A percentile compares a stretch with the other conserved stretches of the same genome.
Evolutionary conservation across 2,329 filamentous ascomycete genomes (phyloP).

Genomic region (Monosporascus cannonballus): DNA sequence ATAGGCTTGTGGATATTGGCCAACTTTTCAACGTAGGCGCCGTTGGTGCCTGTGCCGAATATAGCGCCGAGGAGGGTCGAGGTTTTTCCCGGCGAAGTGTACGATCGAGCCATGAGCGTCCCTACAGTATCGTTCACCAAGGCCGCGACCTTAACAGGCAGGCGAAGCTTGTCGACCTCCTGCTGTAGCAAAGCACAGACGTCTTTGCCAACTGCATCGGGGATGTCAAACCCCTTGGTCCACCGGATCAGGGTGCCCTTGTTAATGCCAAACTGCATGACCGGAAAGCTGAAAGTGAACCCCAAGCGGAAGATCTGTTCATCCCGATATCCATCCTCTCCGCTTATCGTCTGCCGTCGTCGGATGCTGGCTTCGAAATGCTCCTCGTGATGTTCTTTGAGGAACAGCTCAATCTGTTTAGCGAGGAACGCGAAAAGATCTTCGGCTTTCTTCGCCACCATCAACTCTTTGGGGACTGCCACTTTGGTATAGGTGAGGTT

Average conservation of each 20-base stretch:
- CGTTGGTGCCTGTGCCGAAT: conserved; percentile 96
- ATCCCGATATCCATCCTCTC: conserved; percentile 54
- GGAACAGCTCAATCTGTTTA: conserved; percentile 83
- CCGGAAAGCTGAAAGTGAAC: conserved; percentile 98
- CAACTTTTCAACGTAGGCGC: conserved; percentile 92
- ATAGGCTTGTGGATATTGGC: conserved; percentile 75
- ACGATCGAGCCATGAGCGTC: conserved; percentile 94
- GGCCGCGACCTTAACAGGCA: conserved; percentile 91
- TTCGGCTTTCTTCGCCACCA: conserved; percentile 79
- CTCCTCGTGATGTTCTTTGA: conserved; percentile 80
- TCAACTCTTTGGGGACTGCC: conserved; percentile 80
- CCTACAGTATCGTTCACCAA: conserved; percentile 97
- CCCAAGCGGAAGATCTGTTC: conserved; percentile 85
- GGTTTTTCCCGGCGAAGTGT: conserved; percentile 83
- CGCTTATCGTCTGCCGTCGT: conserved; percentile 56
- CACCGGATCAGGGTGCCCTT: conserved; percentile 90
- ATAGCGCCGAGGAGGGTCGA: conserved; percentile 90
- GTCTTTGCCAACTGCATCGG: conserved; percentile 90
- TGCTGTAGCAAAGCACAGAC: conserved; percentile 84
- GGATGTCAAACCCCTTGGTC: conserved; percentile 98
- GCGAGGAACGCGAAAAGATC: conserved; percentile 92
- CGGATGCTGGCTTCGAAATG: conserved; percentile 69
- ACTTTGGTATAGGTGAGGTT: conserved; percentile 90
- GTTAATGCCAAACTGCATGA: conserved; percentile 91
- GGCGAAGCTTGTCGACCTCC: conserved; percentile 78